Conservation (phyloP, 2,329 filamentous ascomycete species). For the Oidium heveae region DNA sequence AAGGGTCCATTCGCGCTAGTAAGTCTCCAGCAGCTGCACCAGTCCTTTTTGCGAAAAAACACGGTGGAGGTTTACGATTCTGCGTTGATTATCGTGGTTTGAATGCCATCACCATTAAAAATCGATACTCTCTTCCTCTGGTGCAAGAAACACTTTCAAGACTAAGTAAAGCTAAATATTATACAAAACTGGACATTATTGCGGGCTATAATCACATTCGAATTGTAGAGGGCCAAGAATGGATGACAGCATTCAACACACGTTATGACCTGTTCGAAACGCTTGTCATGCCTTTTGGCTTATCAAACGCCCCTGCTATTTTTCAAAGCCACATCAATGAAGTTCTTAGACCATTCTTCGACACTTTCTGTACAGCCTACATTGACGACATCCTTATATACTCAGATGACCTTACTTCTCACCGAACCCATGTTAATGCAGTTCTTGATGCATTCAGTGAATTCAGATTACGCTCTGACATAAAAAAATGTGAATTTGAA, state of each 20-base stretch:
- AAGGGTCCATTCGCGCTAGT: not conserved
- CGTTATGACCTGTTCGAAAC: not conserved
- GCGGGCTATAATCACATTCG: not conserved
- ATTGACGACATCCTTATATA: not conserved
- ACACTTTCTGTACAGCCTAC: not conserved
- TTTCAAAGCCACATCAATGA: not conserved
- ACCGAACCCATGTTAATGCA: not conserved
- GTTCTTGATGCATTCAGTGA: not conserved
- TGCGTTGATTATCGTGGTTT: not conserved
- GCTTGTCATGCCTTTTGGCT: not conserved
- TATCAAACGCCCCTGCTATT: not conserved
- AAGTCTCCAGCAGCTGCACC: not conserved
- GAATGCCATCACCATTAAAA: not conserved
- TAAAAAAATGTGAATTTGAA: not conserved
- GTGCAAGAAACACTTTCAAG: not conserved
- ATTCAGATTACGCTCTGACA: not conserved
- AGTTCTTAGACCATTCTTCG: not conserved
- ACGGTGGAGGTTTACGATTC: not conserved
- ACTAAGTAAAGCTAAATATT: not conserved
- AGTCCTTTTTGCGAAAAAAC: not conserved
- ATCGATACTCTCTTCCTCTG: not conserved
- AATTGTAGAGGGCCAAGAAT: not conserved
- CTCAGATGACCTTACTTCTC: not conserved
- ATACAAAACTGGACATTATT: not conserved
- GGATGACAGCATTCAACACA: not conserved